Conservation (phyloP, 2,329 filamentous ascomycete species). For the Pseudogymnoascus sp. region DNA sequence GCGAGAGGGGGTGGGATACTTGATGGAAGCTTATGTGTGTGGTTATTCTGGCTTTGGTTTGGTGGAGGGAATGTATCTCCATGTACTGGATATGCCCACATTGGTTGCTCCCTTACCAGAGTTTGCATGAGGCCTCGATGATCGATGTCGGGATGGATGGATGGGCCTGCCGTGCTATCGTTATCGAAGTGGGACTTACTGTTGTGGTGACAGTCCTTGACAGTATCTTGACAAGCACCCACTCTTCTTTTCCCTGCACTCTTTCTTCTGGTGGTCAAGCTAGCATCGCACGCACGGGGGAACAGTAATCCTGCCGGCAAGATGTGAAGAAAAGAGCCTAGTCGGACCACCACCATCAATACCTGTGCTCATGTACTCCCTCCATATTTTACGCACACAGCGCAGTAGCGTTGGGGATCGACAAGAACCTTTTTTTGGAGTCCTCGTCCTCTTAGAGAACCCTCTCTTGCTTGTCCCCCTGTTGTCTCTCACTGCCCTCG, state of each 20-base stretch:
- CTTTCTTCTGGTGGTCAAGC: neutral
- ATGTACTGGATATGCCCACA: neutral
- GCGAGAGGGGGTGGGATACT: neutral
- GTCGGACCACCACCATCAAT: neutral
- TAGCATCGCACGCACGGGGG: neutral
- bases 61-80: neutral
- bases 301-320: neutral
- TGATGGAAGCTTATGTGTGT: neutral
- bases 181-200: neutral
- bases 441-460: neutral
- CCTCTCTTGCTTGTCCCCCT: neutral
- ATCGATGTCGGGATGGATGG: neutral
- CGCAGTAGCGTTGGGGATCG: neutral
- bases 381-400: neutral
- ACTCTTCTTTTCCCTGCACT: neutral
- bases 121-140: neutral
- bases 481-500: neutral
- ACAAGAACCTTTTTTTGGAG: neutral
- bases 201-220: neutral
- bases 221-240: neutral
- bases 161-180: neutral
- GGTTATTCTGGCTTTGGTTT: neutral
- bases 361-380: neutral
- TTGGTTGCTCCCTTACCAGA: neutral
- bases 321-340: neutral